Base-by-base conservation (phyloP, 768 basidiomycete species). In the Epithele typhae region DNA sequence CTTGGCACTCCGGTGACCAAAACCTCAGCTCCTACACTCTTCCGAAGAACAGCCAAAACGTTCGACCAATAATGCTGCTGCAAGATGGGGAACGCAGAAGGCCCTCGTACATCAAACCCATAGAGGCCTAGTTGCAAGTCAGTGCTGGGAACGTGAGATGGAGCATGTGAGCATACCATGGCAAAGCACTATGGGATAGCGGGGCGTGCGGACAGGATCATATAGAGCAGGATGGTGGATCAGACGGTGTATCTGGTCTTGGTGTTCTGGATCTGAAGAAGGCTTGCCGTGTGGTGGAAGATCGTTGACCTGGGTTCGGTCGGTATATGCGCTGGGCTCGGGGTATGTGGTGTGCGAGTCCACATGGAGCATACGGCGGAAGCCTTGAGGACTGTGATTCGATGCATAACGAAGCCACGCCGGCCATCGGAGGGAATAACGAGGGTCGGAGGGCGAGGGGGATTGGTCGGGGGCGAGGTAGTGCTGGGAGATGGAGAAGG, bases 31-130 rank as follows among this genome's bases (percentile, higher is more conserved):
- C 91, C 89, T 11, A 98, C 73, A 52, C 76, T 86, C 43, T 86
- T 75, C 46, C 86, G 77, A 14, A 98, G 74, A 11, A 94, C 78
- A 9, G 75, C 79, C 25, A 97, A 72, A 3, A 97, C 82, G 47
- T 91, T 88, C 0, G 84, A 79, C 96, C 96, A 99, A 61, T 99
- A 99, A 50, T 97, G 92, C 63, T 91, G 77, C 44, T 88, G 81
- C 47, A 94, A 74, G 36, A 82, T 79, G 0, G 93, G 92, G 58
- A 92, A 89, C 10, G 84, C 72, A 0, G 79, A 72, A 0, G 92
- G 92, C 1, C 92, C 92, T 25, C 86, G 80, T 0, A 91, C 85
- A 58, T 95, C 93, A 61, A 96, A 99, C 5, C 95, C 95, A 59
- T 99, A 97, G 2, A 98, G 71, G 17, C 95, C 92, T 90, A 58